Evolutionary conservation across 257 asterid genomes (phyloP), one percentile per base, ranked within the genome.

Genomic region (Pogostemon cablin): DNA sequence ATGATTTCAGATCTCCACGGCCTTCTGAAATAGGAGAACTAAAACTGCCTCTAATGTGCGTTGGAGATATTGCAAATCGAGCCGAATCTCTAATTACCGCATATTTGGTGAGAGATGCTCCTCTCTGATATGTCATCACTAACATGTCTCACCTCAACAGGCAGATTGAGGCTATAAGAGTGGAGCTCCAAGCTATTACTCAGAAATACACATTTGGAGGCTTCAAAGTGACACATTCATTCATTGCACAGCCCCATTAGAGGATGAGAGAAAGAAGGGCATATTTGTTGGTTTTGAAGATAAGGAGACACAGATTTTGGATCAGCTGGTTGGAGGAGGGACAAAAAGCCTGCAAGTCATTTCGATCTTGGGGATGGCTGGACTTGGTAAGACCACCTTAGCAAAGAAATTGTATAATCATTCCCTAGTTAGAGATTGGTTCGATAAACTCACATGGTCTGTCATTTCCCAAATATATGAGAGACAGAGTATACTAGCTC

Each of bases 321-420:
- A 6, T 6, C 35, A 20, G 3, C 79, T 79, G 15, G 9, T 2
- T 0, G 20, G 72, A 1, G 35, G 55, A 3, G 63, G 49, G 62
- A n/a, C 3, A 4, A 0, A 3, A 15, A 0, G 48, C 0, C 59
- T 73, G 2, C 79, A 77, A 25, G 12, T 58, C 9, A 25, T 77
- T 12, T 65, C 81, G 5, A 58, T 85, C 0, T 75, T 47, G 8
- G 84, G 84, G 9, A 58, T 58, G 64, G 25, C 60, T 2, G 60
- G 60, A 7, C 60, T 54, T 20, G 60, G 60, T 54, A 54, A 54
- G 60, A 54, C 60, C n/a, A 58, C 64, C 9, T 37, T 58, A 58
- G 64, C 64, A 35, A 58, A 35, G 0, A 58, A 9, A 58, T 11
- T 58, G 64, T 58, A 35, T 25, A 58, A 10, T 11, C 42, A 58